Evolutionary conservation across 306 rosid genomes (phyloP), one percentile per base, ranked within the genome.

Genomic region (Trifolium repens): DNA sequence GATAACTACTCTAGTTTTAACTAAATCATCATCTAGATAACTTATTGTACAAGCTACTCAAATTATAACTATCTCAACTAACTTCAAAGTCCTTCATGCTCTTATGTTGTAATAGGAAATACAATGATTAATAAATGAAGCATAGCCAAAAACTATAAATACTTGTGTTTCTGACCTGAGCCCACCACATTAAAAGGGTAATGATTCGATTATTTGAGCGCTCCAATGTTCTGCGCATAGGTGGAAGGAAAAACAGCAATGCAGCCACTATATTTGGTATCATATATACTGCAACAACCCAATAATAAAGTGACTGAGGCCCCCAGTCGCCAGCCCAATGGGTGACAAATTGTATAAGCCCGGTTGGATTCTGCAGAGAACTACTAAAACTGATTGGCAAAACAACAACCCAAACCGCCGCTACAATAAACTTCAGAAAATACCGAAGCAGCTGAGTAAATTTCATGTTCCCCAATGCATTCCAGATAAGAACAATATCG

Each of bases 131-230:
- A 52, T 32, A 32, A 32, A 32, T 32, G 44, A 74, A 71, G 46
- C 55, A 72, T 14, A 32, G 58, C 22, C 12, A 69, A 52, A 73
- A 76, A 79, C n/a, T 24, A 71, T 14, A 74, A 57, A 81, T 35
- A 65, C 35, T 50, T 58, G 79, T 72, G 67, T 50, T 80, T 16
- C 91, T 87, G 71, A 85, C 99, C 96, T 92, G 99, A 85, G 97
- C 89, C 99, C 99, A 96, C 99, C 99, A 92, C 96, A 88, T 90
- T 35, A 90, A 42, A 67, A 96, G 81, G 70, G 96, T 89, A 81
- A 90, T 7, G 66, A 89, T 70, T 76, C 84, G 75, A 83, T 73
- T 78, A 71, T 96, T 90, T 54, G 99, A 92, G 55, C 93, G 89
- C 85, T 96, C 99, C 88, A 92, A 53, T 62, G 30, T 71, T 73